A percentile compares a stretch with the other conserved stretches of the same genome.
Conservation (phyloP, 306 rosid genomes). For the Dryas drummondii region DNA sequence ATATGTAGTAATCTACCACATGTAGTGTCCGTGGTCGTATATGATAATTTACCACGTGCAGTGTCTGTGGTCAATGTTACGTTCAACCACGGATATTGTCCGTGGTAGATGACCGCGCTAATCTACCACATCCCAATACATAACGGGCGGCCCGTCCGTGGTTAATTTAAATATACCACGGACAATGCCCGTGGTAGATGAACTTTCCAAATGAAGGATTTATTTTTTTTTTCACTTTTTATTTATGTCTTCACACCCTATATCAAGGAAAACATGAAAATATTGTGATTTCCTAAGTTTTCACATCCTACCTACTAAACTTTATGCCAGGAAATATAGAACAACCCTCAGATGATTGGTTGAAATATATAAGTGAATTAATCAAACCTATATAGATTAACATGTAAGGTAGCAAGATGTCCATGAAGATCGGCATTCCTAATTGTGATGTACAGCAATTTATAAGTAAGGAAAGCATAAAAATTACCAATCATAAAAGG, state of each 20-base stretch:
- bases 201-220: constrained; percentile 47
- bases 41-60: too few species aligned
- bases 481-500: constrained; percentile 12
- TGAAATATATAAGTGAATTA: constrained; percentile 24
- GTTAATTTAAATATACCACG: too few species aligned
- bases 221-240: not conserved
- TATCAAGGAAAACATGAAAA: constrained; percentile 34
- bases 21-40: too few species aligned
- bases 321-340: constrained; percentile 41
- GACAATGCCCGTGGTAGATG: too few species aligned
- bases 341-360: constrained; percentile 41
- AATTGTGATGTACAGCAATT: constrained; percentile 46
- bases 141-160: too few species aligned
- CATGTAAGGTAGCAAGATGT: constrained; percentile 25
- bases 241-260: not conserved
- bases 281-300: constrained; percentile 34
- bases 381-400: constrained; percentile 34
- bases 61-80: too few species aligned
- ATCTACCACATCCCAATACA: too few species aligned
- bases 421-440: constrained; percentile 49
- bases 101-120: too few species aligned
- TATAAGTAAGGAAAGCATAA: constrained; percentile 45
- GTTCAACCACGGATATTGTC: too few species aligned
- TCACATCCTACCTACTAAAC: constrained; percentile 25
- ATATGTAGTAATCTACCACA: too few species aligned